Evolutionary conservation across 2,329 filamentous ascomycete genomes (phyloP).

Genomic region (Colletotrichum euphorbiae): DNA sequence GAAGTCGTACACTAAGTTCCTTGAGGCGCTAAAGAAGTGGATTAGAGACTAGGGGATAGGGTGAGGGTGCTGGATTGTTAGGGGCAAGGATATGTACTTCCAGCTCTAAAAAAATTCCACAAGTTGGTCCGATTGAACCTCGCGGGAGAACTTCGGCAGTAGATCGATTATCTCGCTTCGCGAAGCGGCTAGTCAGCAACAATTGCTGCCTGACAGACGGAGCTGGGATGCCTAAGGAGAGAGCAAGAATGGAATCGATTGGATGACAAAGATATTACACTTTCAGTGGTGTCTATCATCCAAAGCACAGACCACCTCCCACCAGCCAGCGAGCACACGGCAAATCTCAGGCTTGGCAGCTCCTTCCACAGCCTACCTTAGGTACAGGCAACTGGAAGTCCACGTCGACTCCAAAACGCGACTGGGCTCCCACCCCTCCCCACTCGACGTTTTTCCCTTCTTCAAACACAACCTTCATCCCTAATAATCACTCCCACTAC

Average conservation of each 20-base stretch:
- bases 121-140: no score
- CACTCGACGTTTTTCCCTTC: background rate
- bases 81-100: no score
- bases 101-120: no score
- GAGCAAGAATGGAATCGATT: background rate
- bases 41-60: no score
- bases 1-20: no score
- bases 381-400: no score
- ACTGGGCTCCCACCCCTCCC: constrained; percentile 12
- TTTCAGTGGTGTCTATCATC: background rate
- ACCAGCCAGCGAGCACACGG: background rate
- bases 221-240: background rate
- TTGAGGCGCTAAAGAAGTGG: no score
- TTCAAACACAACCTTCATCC: constrained; percentile 12
- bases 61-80: no score
- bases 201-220: constrained; percentile 10
- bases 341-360: no score
- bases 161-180: constrained; percentile 31
- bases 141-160: constrained; percentile 28
- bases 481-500: background rate
- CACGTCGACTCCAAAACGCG: constrained; percentile 15
- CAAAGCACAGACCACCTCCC: constrained; percentile 3
- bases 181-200: constrained; percentile 5
- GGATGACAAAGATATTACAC: constrained; percentile 20
- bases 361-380: no score